These are phyloP conservation scores for Limonium bicolor DNA, from an alignment of 148 eudicot genomes.

Conservation along the genomic window DNA sequence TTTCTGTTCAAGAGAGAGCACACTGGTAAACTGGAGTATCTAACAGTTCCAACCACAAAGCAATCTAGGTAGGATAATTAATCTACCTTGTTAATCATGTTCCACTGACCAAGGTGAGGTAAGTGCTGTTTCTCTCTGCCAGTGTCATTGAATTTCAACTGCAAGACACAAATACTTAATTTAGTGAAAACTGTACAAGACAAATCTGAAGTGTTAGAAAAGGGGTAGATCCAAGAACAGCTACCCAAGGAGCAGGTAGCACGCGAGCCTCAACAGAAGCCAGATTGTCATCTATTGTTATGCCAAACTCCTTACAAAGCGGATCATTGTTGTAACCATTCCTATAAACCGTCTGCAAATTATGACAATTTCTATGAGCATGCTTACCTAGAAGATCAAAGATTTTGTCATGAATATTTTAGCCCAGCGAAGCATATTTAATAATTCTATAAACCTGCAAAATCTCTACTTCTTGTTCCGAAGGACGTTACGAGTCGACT, in stretches of 20 bases:
- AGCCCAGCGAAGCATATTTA: too few species aligned
- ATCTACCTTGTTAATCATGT: conserved; percentile 65
- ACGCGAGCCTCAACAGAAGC: conserved; percentile 66
- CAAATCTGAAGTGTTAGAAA: too few species aligned
- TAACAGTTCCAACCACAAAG: neutral
- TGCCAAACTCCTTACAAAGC: conserved; percentile 56
- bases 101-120: conserved; percentile 81
- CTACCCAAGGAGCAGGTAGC: conserved; percentile 80
- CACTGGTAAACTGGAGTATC: neutral
- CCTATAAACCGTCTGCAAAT: conserved; percentile 44
- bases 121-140: conserved; percentile 57
- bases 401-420: too few species aligned
- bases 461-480: conserved; percentile 48
- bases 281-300: conserved; percentile 43
- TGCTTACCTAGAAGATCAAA: too few species aligned
- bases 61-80: neutral
- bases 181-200: too few species aligned
- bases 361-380: too few species aligned
- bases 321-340: conserved; percentile 54
- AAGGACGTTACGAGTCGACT: conserved; percentile 58
- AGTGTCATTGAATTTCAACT: conserved; percentile 56
- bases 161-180: conserved; percentile 2
- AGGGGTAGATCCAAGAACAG: neutral
- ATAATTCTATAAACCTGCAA: conserved; percentile 56
- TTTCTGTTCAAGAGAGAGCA: conserved; percentile 28